These are phyloP conservation scores for Candida michaelii DNA, from an alignment of 805 yeast species.

Conservation along the genomic window DNA sequence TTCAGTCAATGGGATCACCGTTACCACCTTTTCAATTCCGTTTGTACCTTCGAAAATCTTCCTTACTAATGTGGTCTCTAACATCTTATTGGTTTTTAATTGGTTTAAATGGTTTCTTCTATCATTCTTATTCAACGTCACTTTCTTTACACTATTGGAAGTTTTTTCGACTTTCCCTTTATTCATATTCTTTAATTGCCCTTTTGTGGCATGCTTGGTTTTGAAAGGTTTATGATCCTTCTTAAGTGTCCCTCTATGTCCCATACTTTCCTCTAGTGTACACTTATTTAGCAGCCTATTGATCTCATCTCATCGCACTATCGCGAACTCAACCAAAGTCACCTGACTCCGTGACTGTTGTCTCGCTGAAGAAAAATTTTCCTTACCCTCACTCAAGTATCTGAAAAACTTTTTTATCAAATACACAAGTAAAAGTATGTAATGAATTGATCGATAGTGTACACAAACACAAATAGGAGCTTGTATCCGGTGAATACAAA, in stretches of 20 bases:
- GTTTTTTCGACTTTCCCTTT: slow-evolving; percentile 87
- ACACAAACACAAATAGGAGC: too few relatives aligned
- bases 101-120: slow-evolving; percentile 81
- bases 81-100: slow-evolving; percentile 68
- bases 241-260: slow-evolving; percentile 83
- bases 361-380: slow-evolving; percentile 1
- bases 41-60: slow-evolving; percentile 75
- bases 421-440: slow-evolving; percentile 6
- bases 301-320: slow-evolving; percentile 14
- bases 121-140: slow-evolving; percentile 50
- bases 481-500: too few relatives aligned
- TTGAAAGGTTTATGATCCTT: slow-evolving; percentile 88
- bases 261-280: neutral
- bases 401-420: slow-evolving; percentile 6
- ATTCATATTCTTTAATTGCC: slow-evolving; percentile 72
- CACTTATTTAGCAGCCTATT: too few relatives aligned
- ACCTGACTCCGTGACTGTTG: slow-evolving; percentile 4
- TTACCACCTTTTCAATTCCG: slow-evolving; percentile 82
- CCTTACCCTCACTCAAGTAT: neutral
- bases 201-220: slow-evolving; percentile 86
- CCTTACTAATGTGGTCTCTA: slow-evolving; percentile 55
- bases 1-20: slow-evolving; percentile 74
- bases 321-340: neutral
- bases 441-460: too few relatives aligned
- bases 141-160: slow-evolving; percentile 35